Evolutionary conservation across 2,329 filamentous ascomycete genomes (phyloP).

Genomic region (Ceratocystiopsis sp.): DNA sequence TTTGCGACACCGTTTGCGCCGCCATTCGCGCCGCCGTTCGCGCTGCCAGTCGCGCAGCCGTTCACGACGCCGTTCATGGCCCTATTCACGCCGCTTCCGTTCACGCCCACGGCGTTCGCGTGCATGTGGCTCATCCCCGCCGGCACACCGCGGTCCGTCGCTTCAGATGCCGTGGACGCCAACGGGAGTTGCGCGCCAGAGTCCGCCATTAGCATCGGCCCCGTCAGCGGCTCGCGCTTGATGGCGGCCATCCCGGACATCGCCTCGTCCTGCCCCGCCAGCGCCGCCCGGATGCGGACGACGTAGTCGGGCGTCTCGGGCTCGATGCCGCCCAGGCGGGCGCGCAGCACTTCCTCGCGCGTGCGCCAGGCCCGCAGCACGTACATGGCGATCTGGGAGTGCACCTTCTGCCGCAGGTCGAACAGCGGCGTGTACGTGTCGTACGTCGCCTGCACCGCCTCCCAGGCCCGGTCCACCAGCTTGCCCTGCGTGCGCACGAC

Average conservation of each 20-base stretch:
- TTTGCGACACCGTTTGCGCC: not conserved
- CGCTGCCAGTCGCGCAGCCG: slow-evolving; percentile 4
- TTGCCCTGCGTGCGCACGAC: slow-evolving; percentile 29
- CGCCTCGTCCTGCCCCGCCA: slow-evolving; percentile 21
- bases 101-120: not conserved
- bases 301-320: slow-evolving; percentile 30
- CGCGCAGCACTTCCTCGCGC: slow-evolving; percentile 25
- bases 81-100: not conserved
- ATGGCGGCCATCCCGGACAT: not conserved
- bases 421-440: slow-evolving; percentile 31
- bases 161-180: not conserved
- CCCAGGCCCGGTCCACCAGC: slow-evolving; percentile 38
- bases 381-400: slow-evolving; percentile 27
- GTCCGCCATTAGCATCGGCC: not conserved
- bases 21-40: not conserved
- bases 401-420: slow-evolving; percentile 27
- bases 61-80: not conserved
- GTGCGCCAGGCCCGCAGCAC: slow-evolving; percentile 34
- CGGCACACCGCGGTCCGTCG: not conserved
- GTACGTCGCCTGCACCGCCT: slow-evolving; percentile 28
- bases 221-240: slow-evolving; percentile 13
- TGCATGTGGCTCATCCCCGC: no score
- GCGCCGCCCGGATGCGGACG: slow-evolving; percentile 22
- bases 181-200: not conserved
- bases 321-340: slow-evolving; percentile 16